Base-by-base conservation (phyloP, 352 stramenopile genomes). In the Aphanomyces cochlioides region DNA sequence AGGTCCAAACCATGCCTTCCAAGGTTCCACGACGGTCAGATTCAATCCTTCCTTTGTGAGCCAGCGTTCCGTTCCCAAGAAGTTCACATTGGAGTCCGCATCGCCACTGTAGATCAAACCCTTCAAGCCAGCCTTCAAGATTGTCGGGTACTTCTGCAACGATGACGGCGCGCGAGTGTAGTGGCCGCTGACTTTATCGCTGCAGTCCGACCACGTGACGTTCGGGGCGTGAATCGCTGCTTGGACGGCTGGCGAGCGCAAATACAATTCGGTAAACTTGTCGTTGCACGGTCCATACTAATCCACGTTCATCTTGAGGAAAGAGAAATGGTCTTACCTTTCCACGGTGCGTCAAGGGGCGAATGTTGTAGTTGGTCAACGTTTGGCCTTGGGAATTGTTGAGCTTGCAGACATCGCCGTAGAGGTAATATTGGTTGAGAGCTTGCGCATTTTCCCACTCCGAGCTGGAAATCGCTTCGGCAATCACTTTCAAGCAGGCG, bases 351-450 rank as follows among this genome's bases (percentile, higher is more conserved):
- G 76, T 85, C 5, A 60, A 15, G 2, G 13, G 15, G 4, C 47
- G 43, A 8, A 40, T 28, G 17, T 28, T 13, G 50, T 69, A 57
- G 37, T 64, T 74, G 53, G 79, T 79, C 47, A 89, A 66, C 17
- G 79, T 78, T 38, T 38, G 60, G 7, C 69, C 76, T 37, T 69
- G 40, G 34, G 15, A 17, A 34, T 28, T 36, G 12, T 58, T 13
- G 15, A 69, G 28, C 43, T 59, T 21, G 19, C 63, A 69, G 13
- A 69, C 38, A 36, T 92, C 84, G 64, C 83, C 83, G 75, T 92
- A 92, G 72, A 92, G 90, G 66, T 80, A 92, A 77, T 92, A 92
- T 74, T 83, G 83, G 59, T 90, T 82, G 66, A 92, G 28, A 28
- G 28, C 28, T 28, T 28, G 28, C 2, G 28, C 28, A 28, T 28